These are phyloP conservation scores for Phytomonas sp. DNA, from an alignment of 208 protist genomes.

Conservation along the genomic window DNA sequence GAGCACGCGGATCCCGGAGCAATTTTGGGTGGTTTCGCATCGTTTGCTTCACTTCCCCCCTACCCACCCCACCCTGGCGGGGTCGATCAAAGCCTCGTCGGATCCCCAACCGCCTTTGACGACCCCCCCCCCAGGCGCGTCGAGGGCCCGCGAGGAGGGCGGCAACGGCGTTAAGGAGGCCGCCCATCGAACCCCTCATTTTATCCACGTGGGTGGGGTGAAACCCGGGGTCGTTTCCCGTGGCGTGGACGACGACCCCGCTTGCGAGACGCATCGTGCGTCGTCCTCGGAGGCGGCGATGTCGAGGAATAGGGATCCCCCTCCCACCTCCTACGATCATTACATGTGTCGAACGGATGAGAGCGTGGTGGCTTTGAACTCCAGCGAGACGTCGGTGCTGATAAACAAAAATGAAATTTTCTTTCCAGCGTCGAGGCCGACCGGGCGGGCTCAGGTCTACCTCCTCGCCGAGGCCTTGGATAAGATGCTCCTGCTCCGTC, in stretches of 20 bases:
- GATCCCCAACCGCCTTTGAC: no score
- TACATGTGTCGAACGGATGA: background rate
- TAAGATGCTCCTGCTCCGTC: constrained; percentile 57
- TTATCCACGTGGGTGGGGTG: no score
- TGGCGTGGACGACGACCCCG: no score
- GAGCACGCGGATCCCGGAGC: constrained; percentile 53
- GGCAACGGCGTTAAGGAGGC: background rate
- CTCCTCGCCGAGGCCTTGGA: constrained; percentile 74
- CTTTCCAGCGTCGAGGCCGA: constrained; percentile 57
- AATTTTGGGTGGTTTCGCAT: constrained; percentile 58
- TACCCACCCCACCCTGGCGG: background rate
- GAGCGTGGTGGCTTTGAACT: background rate
- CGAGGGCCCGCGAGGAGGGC: background rate
- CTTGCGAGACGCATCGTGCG: no score
- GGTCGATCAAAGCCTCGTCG: background rate
- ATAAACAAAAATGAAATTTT: constrained; percentile 8
- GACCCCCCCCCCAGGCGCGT: background rate
- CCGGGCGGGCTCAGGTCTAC: constrained; percentile 78
- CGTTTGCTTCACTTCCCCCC: constrained; percentile 14
- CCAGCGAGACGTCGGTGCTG: background rate
- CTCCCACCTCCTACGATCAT: background rate
- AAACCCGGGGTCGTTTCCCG: background rate
- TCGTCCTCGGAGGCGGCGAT: no score
- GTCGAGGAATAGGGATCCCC: background rate
- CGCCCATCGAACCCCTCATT: background rate